Conservation (phyloP, 257 asterid genomes). For the Prunella vulgaris region DNA sequence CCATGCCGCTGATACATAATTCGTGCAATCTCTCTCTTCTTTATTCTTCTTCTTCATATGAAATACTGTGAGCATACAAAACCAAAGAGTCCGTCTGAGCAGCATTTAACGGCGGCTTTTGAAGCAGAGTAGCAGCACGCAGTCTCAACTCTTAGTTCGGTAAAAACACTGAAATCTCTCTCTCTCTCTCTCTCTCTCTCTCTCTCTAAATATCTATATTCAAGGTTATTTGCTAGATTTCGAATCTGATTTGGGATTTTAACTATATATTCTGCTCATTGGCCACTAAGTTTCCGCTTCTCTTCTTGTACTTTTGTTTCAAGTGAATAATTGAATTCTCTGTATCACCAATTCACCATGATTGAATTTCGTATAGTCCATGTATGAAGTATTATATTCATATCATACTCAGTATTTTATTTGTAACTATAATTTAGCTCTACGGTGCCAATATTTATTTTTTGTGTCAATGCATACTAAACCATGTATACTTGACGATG, state of each 20-base stretch:
- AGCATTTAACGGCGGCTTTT: not conserved
- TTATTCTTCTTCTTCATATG: not conserved
- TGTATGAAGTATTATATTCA: not conserved
- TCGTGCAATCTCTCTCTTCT: not conserved
- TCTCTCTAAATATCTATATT: no score
- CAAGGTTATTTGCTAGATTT: not conserved
- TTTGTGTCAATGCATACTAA: conserved; percentile 18
- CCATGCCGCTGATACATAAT: no score
- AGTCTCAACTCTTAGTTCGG: not conserved
- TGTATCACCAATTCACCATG: not conserved
- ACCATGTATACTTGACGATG: no score
- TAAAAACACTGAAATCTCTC: not conserved
- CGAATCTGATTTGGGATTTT: not conserved
- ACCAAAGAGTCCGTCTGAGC: not conserved
- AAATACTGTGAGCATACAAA: not conserved
- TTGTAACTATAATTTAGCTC: not conserved
- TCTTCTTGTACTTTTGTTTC: no score
- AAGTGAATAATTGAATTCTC: not conserved
- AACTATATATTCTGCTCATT: not conserved
- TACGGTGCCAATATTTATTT: not conserved
- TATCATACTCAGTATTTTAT: not conserved
- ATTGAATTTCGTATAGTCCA: not conserved
- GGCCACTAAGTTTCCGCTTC: no score
- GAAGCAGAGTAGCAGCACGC: not conserved
- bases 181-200: not conserved